Evolutionary conservation across 352 stramenopile species (phyloP).

Genomic region (Phytophthora sansomeana): DNA sequence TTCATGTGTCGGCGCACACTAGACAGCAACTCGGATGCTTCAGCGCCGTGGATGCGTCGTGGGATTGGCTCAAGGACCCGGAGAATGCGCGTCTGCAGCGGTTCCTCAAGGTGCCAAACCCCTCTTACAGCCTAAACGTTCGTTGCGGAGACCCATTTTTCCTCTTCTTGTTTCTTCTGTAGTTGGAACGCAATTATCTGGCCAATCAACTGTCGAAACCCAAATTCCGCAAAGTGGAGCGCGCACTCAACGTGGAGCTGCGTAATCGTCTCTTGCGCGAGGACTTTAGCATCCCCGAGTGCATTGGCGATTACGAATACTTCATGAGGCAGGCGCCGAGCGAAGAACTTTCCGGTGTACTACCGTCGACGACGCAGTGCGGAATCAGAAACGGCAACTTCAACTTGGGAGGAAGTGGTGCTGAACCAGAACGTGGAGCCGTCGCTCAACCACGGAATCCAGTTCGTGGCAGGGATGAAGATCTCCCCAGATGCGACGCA

Average conservation of each 20-base stretch:
- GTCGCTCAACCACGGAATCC: constrained; percentile 65
- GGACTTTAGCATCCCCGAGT: constrained; percentile 76
- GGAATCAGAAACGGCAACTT: constrained; percentile 15
- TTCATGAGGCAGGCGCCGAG: constrained; percentile 66
- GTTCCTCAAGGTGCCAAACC: constrained; percentile 60
- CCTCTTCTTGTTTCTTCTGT: background rate
- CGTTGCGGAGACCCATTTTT: background rate
- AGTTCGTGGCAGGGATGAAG: constrained; percentile 81
- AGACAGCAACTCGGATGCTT: constrained; percentile 29
- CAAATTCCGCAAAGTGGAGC: constrained; percentile 66
- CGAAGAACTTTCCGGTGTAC: constrained; percentile 85
- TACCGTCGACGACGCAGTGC: constrained; percentile 56
- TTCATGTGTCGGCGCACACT: constrained; percentile 7
- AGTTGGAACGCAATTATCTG: constrained; percentile 65
- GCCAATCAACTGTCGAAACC: constrained; percentile 58
- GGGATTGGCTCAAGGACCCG: constrained; percentile 65
- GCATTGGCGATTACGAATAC: constrained; percentile 80
- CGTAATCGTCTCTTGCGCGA: constrained; percentile 66
- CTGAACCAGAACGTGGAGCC: constrained; percentile 79
- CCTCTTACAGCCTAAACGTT: background rate
- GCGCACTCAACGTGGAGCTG: constrained; percentile 73
- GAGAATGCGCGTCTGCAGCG: constrained; percentile 55
- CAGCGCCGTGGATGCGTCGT: constrained; percentile 25
- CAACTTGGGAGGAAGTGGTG: constrained; percentile 59
- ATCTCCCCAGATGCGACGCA: constrained; percentile 69